Percentiles rank a stretch among this genome's conserved stretches.
Conservation (phyloP, 2,329 filamentous ascomycete species). For the Plectosphaerella sp. region DNA sequence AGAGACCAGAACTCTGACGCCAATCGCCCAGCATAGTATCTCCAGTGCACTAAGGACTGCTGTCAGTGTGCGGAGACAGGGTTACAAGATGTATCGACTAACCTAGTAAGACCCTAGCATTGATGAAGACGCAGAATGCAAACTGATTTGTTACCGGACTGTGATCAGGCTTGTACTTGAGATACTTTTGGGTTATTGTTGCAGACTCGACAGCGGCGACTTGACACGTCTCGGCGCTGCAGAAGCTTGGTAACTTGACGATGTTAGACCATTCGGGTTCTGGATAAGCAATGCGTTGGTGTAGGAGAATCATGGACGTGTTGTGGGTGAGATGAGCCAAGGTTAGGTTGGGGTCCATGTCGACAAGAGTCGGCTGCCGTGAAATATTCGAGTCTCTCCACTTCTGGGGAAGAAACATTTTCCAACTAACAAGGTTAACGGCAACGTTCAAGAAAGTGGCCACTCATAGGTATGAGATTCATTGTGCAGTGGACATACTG, state of each 20-base stretch:
- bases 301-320: conserved; percentile 42
- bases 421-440: conserved; percentile 23
- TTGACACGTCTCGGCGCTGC: conserved; percentile 44
- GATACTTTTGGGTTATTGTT: conserved; percentile 39
- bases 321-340: conserved; percentile 45
- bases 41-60: conserved; percentile 18
- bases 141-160: conserved; percentile 31
- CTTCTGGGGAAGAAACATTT: conserved; percentile 36
- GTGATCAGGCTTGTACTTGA: conserved; percentile 26
- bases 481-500: conserved; percentile 21
- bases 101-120: conserved; percentile 34
- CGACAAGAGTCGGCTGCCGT: conserved; percentile 14
- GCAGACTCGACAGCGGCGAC: conserved; percentile 39
- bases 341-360: conserved; percentile 45
- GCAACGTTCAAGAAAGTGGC: neutral
- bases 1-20: conserved; percentile 21
- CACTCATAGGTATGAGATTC: neutral
- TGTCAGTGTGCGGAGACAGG: neutral
- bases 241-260: conserved; percentile 32
- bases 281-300: conserved; percentile 43
- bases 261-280: conserved; percentile 20
- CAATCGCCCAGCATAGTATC: conserved; percentile 16
- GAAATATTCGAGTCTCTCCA: conserved; percentile 33
- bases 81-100: neutral
- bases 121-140: conserved; percentile 41